A percentile compares a stretch with the other conserved stretches of the same genome.
Evolutionary conservation across 1,284 basidiomycete genomes (phyloP).

Genomic region (Trametes pubescens): DNA sequence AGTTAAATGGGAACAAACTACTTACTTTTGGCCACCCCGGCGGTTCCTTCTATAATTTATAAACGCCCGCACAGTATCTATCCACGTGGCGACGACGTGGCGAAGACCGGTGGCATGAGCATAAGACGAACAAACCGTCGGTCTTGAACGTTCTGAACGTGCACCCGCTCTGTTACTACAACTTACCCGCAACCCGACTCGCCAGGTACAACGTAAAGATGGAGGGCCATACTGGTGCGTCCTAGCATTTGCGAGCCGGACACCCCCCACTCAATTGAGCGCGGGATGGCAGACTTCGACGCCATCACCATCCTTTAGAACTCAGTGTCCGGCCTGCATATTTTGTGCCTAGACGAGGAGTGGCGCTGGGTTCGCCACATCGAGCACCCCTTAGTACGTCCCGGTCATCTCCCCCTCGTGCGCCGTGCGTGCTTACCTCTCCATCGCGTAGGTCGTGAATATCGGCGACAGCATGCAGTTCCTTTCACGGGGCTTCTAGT

Average conservation of each 20-base stretch:
- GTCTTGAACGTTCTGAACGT: too few relatives aligned
- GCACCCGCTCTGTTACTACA: too few relatives aligned
- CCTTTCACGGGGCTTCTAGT: conserved; percentile 57
- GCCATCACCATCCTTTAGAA: conserved; percentile 64
- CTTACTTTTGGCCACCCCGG: too few relatives aligned
- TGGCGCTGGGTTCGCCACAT: conserved; percentile 70
- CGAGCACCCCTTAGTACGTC: conserved; percentile 51
- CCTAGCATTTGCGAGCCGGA: neutral
- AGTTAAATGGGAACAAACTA: too few relatives aligned
- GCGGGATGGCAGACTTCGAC: conserved; percentile 53
- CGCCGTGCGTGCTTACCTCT: neutral
- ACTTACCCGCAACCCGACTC: too few relatives aligned
- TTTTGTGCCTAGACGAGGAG: conserved; percentile 54
- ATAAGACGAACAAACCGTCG: too few relatives aligned
- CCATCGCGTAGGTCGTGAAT: conserved; percentile 54
- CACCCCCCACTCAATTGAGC: neutral
- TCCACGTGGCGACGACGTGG: too few relatives aligned
- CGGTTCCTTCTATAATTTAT: too few relatives aligned
- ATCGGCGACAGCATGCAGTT: conserved; percentile 66
- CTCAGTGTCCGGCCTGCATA: conserved; percentile 65
- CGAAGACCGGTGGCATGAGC: too few relatives aligned
- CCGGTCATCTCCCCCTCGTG: conserved; percentile 44
- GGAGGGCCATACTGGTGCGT: conserved; percentile 59
- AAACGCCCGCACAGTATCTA: too few relatives aligned
- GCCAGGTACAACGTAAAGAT: conserved; percentile 65